Conservation (phyloP, 345 rosid genomes). For the Psidium guajava region DNA sequence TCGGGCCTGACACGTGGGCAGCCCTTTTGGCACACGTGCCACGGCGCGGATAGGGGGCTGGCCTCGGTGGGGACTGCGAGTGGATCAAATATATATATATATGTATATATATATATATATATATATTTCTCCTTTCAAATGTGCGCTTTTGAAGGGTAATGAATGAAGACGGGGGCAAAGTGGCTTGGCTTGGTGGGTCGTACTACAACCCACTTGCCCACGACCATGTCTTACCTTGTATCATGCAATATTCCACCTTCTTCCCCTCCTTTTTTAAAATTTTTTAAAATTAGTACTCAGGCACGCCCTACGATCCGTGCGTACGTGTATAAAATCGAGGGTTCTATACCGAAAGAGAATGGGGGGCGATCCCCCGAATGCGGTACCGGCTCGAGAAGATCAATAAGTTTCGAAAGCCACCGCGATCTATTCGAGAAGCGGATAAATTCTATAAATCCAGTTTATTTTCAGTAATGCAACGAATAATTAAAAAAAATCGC, state of each 20-base stretch:
- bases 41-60: not conserved
- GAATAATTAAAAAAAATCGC: too few species aligned
- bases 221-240: not conserved
- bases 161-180: not conserved
- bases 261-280: not conserved
- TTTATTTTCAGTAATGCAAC: too few species aligned
- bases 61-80: not conserved
- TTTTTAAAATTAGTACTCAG: not conserved
- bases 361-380: not conserved
- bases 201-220: not conserved
- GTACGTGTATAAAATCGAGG: not conserved
- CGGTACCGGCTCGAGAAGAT: too few species aligned
- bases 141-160: not conserved
- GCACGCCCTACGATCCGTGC: not conserved
- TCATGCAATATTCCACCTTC: not conserved
- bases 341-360: not conserved
- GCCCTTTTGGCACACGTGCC: not conserved
- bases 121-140: too few species aligned
- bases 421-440: not conserved
- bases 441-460: accelerated
- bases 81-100: too few species aligned
- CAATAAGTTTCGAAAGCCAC: too few species aligned
- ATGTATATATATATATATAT: too few species aligned
- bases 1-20: not conserved
- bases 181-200: not conserved